These are phyloP conservation scores for Kwoniella sp. DNA, from an alignment of 768 basidiomycete genomes.

Conservation along the genomic window DNA sequence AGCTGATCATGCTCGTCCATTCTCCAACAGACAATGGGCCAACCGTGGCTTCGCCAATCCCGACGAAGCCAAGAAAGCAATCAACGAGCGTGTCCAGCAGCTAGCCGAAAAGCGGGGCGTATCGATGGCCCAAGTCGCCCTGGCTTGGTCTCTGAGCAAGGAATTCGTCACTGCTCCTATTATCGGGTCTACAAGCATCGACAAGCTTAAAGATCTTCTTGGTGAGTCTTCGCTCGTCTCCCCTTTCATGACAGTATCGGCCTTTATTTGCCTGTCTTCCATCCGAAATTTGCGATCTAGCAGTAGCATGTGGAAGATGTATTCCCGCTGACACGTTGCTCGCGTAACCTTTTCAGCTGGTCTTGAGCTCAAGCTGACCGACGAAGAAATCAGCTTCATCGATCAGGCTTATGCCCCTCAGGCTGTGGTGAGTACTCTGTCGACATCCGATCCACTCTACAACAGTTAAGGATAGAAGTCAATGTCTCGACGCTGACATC, in stretches of 20 bases:
- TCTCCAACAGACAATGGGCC: neutral
- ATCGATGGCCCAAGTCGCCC: slow-evolving; percentile 61
- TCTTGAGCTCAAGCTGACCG: slow-evolving; percentile 61
- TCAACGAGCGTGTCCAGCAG: slow-evolving; percentile 59
- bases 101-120: slow-evolving; percentile 58
- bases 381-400: slow-evolving; percentile 64
- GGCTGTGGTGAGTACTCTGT: slow-evolving; percentile 58
- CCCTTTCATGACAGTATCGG: too few relatives aligned
- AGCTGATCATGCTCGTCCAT: neutral
- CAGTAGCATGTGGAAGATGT: too few relatives aligned
- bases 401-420: slow-evolving; percentile 63
- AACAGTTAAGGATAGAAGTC: too few relatives aligned
- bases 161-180: slow-evolving; percentile 59
- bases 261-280: too few relatives aligned
- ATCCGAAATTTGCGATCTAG: too few relatives aligned
- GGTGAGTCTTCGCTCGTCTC: slow-evolving; percentile 8
- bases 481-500: neutral
- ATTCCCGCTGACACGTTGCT: neutral
- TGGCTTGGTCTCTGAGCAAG: slow-evolving; percentile 60
- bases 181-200: slow-evolving; percentile 58
- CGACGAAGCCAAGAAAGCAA: slow-evolving; percentile 53
- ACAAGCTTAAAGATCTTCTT: slow-evolving; percentile 59
- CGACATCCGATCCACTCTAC: too few relatives aligned
- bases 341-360: slow-evolving; percentile 51
- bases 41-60: slow-evolving; percentile 21